Evolutionary conservation across 805 yeast genomes (phyloP).

Genomic region (Cyberlindnera maritima): DNA sequence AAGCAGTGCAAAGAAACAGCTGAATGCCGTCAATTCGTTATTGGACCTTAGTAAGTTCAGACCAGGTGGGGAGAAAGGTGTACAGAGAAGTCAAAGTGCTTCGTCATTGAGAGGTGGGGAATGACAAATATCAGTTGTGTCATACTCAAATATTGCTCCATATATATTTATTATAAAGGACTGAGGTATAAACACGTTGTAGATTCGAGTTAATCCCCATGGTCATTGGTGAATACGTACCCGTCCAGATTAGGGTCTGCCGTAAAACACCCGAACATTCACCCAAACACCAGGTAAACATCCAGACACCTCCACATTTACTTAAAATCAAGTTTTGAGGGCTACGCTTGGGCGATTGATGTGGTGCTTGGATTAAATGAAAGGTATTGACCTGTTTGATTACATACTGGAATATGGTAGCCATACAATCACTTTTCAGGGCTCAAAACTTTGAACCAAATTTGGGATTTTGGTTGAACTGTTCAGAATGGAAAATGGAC

Average conservation of each 20-base stretch:
- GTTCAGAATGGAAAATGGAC: no score
- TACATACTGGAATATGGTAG: no score
- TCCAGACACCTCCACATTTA: neutral
- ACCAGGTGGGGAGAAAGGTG: conserved; percentile 7
- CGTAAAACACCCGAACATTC: neutral
- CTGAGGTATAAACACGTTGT: neutral
- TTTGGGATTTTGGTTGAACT: no score
- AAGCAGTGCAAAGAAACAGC: conserved; percentile 17
- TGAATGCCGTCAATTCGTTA: conserved; percentile 17
- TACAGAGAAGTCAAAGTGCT: conserved; percentile 10
- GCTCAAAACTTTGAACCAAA: no score
- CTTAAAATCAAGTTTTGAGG: neutral
- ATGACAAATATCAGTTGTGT: neutral
- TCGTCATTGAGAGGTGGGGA: conserved; percentile 2
- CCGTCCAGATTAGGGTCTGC: no score
- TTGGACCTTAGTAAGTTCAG: conserved; percentile 24
- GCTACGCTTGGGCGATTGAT: no score
- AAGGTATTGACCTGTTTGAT: no score
- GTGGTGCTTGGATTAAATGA: no score
- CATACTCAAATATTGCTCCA: neutral
- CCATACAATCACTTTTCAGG: no score
- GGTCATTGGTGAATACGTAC: no score
- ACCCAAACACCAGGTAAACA: neutral
- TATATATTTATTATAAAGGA: neutral
- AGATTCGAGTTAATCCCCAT: neutral